Conservation (phyloP, 495 filamentous ascomycete species). For the Delitschia confertaspora region DNA sequence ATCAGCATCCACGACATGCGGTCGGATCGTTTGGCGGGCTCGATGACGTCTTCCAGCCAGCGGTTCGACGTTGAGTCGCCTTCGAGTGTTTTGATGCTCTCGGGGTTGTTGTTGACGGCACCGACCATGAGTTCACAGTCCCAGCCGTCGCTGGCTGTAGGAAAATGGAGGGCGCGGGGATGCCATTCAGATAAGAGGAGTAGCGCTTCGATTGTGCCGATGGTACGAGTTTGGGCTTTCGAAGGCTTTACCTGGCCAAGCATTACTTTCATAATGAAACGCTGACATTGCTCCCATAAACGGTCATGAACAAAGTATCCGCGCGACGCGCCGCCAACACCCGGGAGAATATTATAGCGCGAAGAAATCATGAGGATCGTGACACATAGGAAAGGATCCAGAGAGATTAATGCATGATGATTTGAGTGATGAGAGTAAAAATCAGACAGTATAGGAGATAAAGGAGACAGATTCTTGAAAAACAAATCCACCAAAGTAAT, state of each 20-base stretch:
- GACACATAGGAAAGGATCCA: conserved; percentile 43
- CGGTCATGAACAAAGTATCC: conserved; percentile 49
- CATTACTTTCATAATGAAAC: conserved; percentile 43
- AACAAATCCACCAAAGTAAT: conserved; percentile 40
- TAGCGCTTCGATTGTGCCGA: conserved; percentile 45
- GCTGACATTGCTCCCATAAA: conserved; percentile 47
- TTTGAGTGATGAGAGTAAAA: conserved; percentile 42
- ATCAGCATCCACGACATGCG: conserved; percentile 51
- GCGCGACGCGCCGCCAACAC: conserved; percentile 43
- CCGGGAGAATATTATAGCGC: conserved; percentile 40
- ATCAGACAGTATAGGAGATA: conserved; percentile 46
- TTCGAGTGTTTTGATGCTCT: conserved; percentile 10
- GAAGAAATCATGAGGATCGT: conserved; percentile 49
- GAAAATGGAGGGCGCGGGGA: conserved; percentile 46
- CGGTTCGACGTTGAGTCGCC: conserved; percentile 19
- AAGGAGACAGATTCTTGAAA: conserved; percentile 44
- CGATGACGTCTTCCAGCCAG: conserved; percentile 36
- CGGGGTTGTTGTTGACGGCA: conserved; percentile 11
- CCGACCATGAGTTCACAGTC: conserved; percentile 27
- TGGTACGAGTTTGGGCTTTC: conserved; percentile 33
- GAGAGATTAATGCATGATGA: conserved; percentile 40
- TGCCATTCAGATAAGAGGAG: conserved; percentile 51
- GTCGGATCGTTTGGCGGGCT: conserved; percentile 45
- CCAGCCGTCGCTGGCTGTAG: conserved; percentile 40
- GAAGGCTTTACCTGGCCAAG: conserved; percentile 44